These are phyloP conservation scores for Aspergillus transmontanensis DNA, from an alignment of 2,329 filamentous ascomycete genomes.

Conservation along the genomic window DNA sequence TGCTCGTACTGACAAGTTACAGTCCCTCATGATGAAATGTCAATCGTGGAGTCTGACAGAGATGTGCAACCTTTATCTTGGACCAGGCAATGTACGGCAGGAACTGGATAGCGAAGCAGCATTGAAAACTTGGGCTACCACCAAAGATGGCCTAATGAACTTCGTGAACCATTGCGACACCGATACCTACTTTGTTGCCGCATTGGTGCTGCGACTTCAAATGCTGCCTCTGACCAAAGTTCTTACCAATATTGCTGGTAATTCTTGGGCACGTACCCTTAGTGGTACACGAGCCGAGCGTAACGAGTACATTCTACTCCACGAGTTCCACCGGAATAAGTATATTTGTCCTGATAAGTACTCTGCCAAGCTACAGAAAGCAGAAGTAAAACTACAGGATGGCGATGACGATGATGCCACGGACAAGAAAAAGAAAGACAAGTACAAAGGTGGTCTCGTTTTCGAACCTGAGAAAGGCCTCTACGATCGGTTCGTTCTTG, in stretches of 20 bases:
- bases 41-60: constrained; percentile 98
- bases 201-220: constrained; percentile 84
- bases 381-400: constrained; percentile 69
- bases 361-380: constrained; percentile 72
- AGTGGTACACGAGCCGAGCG: constrained; percentile 95
- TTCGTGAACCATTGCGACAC: constrained; percentile 92
- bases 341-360: constrained; percentile 98
- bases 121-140: constrained; percentile 81
- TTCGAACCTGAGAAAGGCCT: constrained; percentile 97
- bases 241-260: constrained; percentile 92
- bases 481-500: constrained; percentile 96
- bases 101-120: constrained; percentile 89
- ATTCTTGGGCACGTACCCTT: constrained; percentile 95
- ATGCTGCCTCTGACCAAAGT: constrained; percentile 93
- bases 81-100: constrained; percentile 69
- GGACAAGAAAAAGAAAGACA: constrained; percentile 95
- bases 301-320: constrained; percentile 98
- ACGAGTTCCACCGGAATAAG: constrained; percentile 95
- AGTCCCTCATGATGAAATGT: constrained; percentile 92
- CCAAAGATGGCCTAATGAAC: constrained; percentile 84
- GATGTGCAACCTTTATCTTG: constrained; percentile 91
- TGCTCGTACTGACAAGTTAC: constrained; percentile 27
- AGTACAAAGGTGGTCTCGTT: constrained; percentile 97
- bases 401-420: constrained; percentile 65
- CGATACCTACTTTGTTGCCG: constrained; percentile 94